Evolutionary conservation across 495 filamentous ascomycete genomes (phyloP).

Genomic region (Physcia stellaris): DNA sequence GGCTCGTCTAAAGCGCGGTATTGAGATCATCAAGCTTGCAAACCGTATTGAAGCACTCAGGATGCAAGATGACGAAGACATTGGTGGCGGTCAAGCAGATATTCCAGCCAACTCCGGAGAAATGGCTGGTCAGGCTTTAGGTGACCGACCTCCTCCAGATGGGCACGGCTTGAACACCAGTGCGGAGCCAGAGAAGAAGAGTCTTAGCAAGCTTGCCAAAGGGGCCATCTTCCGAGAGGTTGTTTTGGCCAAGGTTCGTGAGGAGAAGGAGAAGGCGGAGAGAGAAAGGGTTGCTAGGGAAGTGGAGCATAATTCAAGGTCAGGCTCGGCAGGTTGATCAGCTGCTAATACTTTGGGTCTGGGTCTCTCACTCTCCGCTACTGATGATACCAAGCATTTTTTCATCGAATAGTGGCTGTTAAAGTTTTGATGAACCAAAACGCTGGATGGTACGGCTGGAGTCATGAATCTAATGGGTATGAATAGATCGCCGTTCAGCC

Average conservation of each 20-base stretch:
- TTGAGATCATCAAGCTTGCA: constrained; percentile 91
- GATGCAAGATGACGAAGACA: constrained; percentile 75
- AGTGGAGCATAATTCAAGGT: constrained; percentile 29
- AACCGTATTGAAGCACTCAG: constrained; percentile 96
- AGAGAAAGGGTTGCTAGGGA: constrained; percentile 48
- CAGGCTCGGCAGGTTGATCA: no score
- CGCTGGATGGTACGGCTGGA: no score
- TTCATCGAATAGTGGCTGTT: no score
- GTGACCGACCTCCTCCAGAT: constrained; percentile 19
- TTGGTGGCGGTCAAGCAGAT: constrained; percentile 48
- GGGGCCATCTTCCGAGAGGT: constrained; percentile 93
- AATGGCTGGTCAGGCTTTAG: constrained; percentile 22
- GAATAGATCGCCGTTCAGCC: no score
- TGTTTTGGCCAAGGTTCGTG: constrained; percentile 89
- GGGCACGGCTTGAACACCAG: constrained; percentile 13
- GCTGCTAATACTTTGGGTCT: no score
- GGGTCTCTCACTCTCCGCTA: no score
- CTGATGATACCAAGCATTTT: no score
- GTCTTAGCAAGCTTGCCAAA: constrained; percentile 62
- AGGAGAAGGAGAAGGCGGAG: constrained; percentile 80
- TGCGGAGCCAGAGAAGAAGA: constrained; percentile 37
- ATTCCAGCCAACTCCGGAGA: constrained; percentile 44
- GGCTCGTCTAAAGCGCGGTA: constrained; percentile 79
- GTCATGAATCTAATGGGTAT: no score
- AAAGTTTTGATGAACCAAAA: no score